phyloP scores from a whole-genome alignment of 352 stramenopile species.

The Phytophthora melonis region DNA sequence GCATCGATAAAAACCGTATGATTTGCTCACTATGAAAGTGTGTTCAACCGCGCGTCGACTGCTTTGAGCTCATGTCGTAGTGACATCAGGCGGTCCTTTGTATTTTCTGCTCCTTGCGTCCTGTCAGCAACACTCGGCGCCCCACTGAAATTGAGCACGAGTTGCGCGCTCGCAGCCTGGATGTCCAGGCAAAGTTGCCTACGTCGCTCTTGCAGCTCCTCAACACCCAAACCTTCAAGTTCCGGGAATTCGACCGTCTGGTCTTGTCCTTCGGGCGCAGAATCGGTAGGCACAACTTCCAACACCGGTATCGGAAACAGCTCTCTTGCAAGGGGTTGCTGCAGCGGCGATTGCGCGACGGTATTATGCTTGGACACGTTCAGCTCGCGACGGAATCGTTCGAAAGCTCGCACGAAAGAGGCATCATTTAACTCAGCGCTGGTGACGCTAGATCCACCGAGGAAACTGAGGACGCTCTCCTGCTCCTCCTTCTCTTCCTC shows the following conservation, averaged over 20 bases:
- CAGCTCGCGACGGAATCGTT: slow-evolving; percentile 53
- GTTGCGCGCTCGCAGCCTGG: slow-evolving; percentile 55
- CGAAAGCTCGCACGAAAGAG: slow-evolving; percentile 65
- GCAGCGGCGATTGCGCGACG: slow-evolving; percentile 3
- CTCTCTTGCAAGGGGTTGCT: slow-evolving; percentile 26
- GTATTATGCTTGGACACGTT: slow-evolving; percentile 20
- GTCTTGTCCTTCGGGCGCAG: neutral
- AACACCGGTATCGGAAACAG: slow-evolving; percentile 22
- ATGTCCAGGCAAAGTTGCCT: slow-evolving; percentile 67
- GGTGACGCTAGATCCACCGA: slow-evolving; percentile 59
- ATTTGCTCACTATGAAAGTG: neutral
- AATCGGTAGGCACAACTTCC: neutral
- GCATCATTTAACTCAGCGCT: slow-evolving; percentile 65
- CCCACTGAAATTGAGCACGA: slow-evolving; percentile 47
- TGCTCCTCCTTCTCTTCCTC: slow-evolving; percentile 42
- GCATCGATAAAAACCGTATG: neutral
- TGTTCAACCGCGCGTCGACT: slow-evolving; percentile 30
- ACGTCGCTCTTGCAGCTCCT: slow-evolving; percentile 43
- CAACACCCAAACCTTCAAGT: slow-evolving; percentile 18
- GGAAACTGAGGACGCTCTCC: slow-evolving; percentile 56
- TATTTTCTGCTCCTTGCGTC: slow-evolving; percentile 18
- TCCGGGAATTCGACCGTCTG: slow-evolving; percentile 8
- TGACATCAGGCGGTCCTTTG: slow-evolving; percentile 22
- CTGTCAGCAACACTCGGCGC: neutral
- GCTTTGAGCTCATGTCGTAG: slow-evolving; percentile 39